A percentile compares a stretch with the other conserved stretches of the same genome.
Evolutionary conservation across 306 rosid species (phyloP).

Genomic region (Echinosophora koreensis): DNA sequence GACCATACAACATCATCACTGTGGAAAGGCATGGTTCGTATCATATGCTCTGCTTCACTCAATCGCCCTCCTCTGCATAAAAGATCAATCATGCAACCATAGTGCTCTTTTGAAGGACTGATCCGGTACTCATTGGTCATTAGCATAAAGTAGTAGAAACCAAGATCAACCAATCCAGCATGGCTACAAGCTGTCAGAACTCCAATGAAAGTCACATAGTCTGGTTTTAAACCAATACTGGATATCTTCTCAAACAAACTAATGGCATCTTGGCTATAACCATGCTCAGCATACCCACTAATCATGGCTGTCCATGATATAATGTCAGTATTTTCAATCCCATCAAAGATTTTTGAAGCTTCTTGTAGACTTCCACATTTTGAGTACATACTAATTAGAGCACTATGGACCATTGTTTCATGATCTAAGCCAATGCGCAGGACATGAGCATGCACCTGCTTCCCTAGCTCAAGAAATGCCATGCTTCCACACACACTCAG

Average conservation of each 20-base stretch:
- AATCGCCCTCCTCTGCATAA: constrained; percentile 82
- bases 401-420: too few relatives aligned
- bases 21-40: constrained; percentile 64
- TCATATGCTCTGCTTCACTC: constrained; percentile 72
- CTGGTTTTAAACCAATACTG: constrained; percentile 66
- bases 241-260: constrained; percentile 68
- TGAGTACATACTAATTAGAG: too few relatives aligned
- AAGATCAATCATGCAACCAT: constrained; percentile 84
- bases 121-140: constrained; percentile 60
- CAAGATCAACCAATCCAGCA: constrained; percentile 82
- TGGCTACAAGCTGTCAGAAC: constrained; percentile 83
- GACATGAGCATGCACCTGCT: too few relatives aligned
- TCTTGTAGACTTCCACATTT: too few relatives aligned
- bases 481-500: too few relatives aligned
- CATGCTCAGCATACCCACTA: constrained; percentile 62
- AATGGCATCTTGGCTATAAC: constrained; percentile 75
- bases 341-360: too few relatives aligned
- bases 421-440: too few relatives aligned
- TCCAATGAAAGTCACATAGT: constrained; percentile 75
- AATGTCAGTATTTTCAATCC: too few relatives aligned
- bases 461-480: too few relatives aligned
- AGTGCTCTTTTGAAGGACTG: constrained; percentile 78
- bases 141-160: constrained; percentile 64
- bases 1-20: constrained; percentile 87
- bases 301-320: too few relatives aligned